These are phyloP conservation scores for bread wheat (Triticum aestivum) DNA, from an alignment of 176 grass and related monocot species.

Conservation along the genomic window DNA sequence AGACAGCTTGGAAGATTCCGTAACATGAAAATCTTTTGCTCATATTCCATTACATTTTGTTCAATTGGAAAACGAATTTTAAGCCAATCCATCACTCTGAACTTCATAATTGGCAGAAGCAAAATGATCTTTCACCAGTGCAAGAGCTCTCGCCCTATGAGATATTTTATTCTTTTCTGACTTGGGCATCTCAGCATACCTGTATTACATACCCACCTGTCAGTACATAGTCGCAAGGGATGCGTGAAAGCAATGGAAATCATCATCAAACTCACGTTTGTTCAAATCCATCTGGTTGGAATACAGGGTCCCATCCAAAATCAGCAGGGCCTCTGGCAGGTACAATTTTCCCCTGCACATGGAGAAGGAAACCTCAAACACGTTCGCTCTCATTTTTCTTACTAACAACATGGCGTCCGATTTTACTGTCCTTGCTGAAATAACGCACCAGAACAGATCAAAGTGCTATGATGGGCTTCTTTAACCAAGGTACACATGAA, in stretches of 20 bases:
- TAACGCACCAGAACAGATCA: neutral
- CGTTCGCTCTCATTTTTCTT: neutral
- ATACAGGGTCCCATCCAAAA: conserved; percentile 99
- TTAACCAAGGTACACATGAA: neutral
- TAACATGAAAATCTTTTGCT: neutral
- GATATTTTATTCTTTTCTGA: conserved; percentile 95
- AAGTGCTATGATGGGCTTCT: neutral
- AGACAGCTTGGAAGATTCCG: no score
- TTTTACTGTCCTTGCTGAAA: neutral
- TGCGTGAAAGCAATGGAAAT: neutral
- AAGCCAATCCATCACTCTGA: conserved; percentile 42
- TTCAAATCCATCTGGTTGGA: conserved; percentile 87
- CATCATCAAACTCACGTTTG: conserved; percentile 58
- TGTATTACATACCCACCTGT: conserved; percentile 22
- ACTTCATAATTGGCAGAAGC: conserved; percentile 61
- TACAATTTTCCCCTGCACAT: conserved; percentile 75
- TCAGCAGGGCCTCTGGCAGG: conserved; percentile 72
- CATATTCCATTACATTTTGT: conserved; percentile 1
- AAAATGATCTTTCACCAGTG: conserved; percentile 86
- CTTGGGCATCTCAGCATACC: conserved; percentile 94
- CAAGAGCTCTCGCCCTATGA: conserved; percentile 76
- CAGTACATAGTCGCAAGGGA: neutral
- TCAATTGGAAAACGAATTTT: neutral
- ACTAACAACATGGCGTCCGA: neutral
- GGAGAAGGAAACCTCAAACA: conserved; percentile 24